Percentiles rank a stretch among this genome's conserved stretches.
Conservation (phyloP, 1,284 basidiomycete genomes). For the Boletus sp. region DNA sequence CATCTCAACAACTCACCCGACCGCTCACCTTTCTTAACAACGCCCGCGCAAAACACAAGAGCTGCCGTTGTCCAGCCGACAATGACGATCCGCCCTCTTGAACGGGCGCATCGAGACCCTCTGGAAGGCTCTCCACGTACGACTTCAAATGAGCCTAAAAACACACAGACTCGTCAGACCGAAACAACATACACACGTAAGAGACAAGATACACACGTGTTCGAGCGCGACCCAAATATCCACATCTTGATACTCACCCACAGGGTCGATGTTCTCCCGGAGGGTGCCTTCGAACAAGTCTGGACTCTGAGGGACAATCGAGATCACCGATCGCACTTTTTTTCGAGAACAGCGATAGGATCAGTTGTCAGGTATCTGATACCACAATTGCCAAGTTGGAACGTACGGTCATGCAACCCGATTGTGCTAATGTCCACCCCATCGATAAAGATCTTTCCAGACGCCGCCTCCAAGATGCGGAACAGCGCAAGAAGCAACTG, state of each 20-base stretch:
- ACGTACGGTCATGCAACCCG: constrained; percentile 75
- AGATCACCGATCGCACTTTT: constrained; percentile 69
- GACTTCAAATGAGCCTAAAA: constrained; percentile 60
- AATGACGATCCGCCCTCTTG: constrained; percentile 82
- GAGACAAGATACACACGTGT: constrained; percentile 47
- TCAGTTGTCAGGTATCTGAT: no score
- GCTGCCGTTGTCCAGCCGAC: constrained; percentile 81
- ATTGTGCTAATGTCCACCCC: constrained; percentile 81
- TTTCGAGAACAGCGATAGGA: background rate
- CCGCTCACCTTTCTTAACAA: constrained; percentile 59
- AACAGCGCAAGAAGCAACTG: constrained; percentile 67
- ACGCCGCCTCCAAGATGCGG: constrained; percentile 80
- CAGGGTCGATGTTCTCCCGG: constrained; percentile 82
- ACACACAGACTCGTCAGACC: background rate
- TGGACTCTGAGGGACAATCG: constrained; percentile 87
- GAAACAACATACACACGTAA: constrained; percentile 4
- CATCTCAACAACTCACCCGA: background rate
- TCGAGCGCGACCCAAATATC: constrained; percentile 83
- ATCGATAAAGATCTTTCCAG: constrained; percentile 82
- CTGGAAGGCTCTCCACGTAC: constrained; percentile 71
- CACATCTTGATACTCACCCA: constrained; percentile 66
- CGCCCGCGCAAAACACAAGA: constrained; percentile 82
- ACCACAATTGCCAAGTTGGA: background rate
- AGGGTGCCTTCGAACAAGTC: constrained; percentile 86
- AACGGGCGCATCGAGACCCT: constrained; percentile 73